Evolutionary conservation across 179 eudicot genomes (phyloP).

Genomic region (Spergularia azorica): DNA sequence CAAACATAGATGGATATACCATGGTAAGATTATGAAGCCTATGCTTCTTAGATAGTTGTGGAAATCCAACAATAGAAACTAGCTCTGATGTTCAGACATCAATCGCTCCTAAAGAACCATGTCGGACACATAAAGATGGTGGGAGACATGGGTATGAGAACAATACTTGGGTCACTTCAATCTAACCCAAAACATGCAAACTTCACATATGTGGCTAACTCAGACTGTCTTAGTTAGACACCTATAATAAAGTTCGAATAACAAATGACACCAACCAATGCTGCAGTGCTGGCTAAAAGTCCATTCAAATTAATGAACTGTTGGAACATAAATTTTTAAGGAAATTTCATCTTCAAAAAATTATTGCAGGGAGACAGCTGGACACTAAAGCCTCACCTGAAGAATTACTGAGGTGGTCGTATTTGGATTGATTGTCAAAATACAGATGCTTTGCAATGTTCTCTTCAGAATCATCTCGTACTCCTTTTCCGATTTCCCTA

Average conservation of each 20-base stretch:
- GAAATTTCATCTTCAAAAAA: not conserved
- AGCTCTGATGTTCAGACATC: too few species aligned
- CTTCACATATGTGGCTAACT: not conserved
- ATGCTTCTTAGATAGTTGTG: too few species aligned
- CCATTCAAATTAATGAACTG: not conserved
- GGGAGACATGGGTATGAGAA: too few species aligned
- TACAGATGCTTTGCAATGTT: conserved; percentile 90
- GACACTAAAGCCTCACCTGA: conserved; percentile 53
- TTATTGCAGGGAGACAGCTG: not conserved
- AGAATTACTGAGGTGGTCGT: conserved; percentile 85
- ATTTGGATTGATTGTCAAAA: conserved; percentile 78
- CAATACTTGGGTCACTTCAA: not conserved
- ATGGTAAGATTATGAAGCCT: too few species aligned
- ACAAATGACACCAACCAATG: not conserved
- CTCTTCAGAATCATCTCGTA: conserved; percentile 85
- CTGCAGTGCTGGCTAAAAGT: not conserved
- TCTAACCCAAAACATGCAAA: not conserved
- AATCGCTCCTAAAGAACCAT: not conserved
- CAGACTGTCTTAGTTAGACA: not conserved
- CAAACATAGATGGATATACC: too few species aligned
- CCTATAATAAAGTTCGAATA: not conserved
- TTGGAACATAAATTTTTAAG: not conserved
- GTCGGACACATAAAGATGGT: conserved; percentile 4
- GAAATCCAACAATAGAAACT: too few species aligned
- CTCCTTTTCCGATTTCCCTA: conserved; percentile 85